Percentiles rank a stretch among this genome's conserved stretches.
These are phyloP conservation scores for Neophaeococcomyces mojaviensis DNA, from an alignment of 2,329 filamentous ascomycete genomes.

Conservation along the genomic window DNA sequence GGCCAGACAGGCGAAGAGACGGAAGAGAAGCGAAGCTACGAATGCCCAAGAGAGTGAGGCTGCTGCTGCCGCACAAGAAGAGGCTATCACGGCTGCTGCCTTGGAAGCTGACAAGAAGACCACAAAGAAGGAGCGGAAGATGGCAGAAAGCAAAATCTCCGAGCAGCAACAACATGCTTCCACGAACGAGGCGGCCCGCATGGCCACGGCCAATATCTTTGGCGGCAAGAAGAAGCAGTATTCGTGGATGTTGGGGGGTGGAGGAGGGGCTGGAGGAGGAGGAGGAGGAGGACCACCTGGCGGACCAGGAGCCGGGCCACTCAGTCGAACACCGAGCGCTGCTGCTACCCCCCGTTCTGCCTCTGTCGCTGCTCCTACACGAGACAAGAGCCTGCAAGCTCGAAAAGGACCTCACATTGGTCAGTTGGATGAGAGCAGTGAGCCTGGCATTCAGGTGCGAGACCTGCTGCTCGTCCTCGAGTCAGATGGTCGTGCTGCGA, in stretches of 20 bases:
- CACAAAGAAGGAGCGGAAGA: constrained; percentile 82
- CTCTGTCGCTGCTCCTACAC: constrained; percentile 14
- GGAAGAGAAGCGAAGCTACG: constrained; percentile 54
- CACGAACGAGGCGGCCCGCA: constrained; percentile 73
- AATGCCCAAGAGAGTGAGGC: constrained; percentile 43
- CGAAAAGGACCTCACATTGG: constrained; percentile 54
- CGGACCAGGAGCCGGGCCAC: constrained; percentile 26
- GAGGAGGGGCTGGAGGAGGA: constrained; percentile 17
- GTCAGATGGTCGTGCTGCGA: constrained; percentile 54
- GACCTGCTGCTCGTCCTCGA: constrained; percentile 77
- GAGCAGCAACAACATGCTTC: constrained; percentile 73
- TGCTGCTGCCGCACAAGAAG: constrained; percentile 33
- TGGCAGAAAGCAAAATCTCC: constrained; percentile 63
- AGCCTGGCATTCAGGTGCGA: constrained; percentile 71
- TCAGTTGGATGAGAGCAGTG: constrained; percentile 71
- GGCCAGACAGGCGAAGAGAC: constrained; percentile 58
- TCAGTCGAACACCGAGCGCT: constrained; percentile 17
- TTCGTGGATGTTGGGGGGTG: constrained; percentile 38
- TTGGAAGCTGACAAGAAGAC: constrained; percentile 60
- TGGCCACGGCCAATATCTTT: constrained; percentile 60
- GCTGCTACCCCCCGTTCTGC: constrained; percentile 11
- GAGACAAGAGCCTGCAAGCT: constrained; percentile 19
- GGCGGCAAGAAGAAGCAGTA: constrained; percentile 43
- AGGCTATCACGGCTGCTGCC: constrained; percentile 36
- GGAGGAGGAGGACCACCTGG: constrained; percentile 15